Conservation (phyloP, 768 basidiomycete genomes). For the Lactarius evosmus region DNA sequence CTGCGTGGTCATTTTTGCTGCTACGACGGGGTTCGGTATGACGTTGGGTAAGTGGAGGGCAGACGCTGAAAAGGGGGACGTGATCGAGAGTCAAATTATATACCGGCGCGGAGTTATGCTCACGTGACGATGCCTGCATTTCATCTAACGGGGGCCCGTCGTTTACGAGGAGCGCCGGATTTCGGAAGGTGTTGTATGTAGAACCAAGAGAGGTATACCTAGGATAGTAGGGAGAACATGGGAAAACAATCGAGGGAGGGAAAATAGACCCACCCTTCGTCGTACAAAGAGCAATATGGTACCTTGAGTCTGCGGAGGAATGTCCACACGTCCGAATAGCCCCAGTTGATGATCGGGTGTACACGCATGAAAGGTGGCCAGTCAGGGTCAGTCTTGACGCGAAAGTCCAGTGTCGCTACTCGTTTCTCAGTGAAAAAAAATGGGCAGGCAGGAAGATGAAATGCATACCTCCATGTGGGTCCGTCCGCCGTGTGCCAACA, state of each 20-base stretch:
- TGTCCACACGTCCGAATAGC: conserved; percentile 84
- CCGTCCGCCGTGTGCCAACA: conserved; percentile 82
- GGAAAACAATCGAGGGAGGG: neutral
- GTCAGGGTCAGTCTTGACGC: conserved; percentile 77
- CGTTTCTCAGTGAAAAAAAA: neutral
- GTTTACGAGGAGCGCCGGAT: conserved; percentile 64
- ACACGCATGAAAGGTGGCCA: conserved; percentile 92
- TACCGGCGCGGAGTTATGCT: neutral
- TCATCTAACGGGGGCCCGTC: conserved; percentile 26
- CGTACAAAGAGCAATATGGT: conserved; percentile 87
- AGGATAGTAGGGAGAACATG: conserved; percentile 1
- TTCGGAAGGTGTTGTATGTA: conserved; percentile 90
- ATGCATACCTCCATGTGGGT: conserved; percentile 91
- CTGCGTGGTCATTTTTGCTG: conserved; percentile 14
- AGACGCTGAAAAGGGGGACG: conserved; percentile 1
- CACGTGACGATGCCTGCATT: conserved; percentile 28
- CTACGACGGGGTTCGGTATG: neutral
- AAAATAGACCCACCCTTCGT: conserved; percentile 62
- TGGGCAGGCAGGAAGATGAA: neutral
- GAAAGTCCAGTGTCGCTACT: conserved; percentile 65
- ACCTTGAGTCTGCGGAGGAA: conserved; percentile 74
- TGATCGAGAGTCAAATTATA: conserved; percentile 7
- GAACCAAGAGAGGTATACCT: conserved; percentile 99
- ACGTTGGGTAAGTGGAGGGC: neutral
- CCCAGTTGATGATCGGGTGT: conserved; percentile 96